phyloP scores from a whole-genome alignment of 768 basidiomycete genomes.

The Exsudoporus frostii region DNA sequence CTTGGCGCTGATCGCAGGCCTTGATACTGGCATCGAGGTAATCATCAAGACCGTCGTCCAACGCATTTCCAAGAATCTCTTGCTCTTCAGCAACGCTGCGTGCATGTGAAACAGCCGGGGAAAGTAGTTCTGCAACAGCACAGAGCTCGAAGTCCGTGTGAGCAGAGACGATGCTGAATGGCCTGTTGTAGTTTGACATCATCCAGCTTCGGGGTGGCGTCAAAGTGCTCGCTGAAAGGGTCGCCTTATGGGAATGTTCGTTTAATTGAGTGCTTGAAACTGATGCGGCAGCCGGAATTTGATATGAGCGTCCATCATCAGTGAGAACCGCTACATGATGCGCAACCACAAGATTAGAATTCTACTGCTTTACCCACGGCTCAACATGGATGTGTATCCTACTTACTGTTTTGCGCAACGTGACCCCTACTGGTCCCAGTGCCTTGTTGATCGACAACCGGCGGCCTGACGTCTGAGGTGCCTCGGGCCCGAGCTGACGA shows the following conservation, averaged over 20 bases:
- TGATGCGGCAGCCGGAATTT: constrained; percentile 10
- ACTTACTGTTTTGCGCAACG: constrained; percentile 28
- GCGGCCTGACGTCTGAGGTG: constrained; percentile 62
- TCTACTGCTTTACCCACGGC: constrained; percentile 21
- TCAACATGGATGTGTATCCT: constrained; percentile 13
- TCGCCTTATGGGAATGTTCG: constrained; percentile 21
- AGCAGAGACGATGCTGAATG: constrained; percentile 43
- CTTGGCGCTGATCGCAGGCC: background rate
- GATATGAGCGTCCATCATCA: constrained; percentile 15
- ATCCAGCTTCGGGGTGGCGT: constrained; percentile 18
- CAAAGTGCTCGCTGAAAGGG: constrained; percentile 24
- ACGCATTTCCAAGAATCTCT: constrained; percentile 15
- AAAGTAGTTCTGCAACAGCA: constrained; percentile 49
- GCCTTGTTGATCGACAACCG: constrained; percentile 30
- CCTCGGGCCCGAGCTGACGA: constrained; percentile 50
- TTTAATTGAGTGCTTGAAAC: constrained; percentile 13
- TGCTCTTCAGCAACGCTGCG: constrained; percentile 25
- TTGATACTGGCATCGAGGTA: constrained; percentile 28
- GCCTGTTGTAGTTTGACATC: constrained; percentile 30
- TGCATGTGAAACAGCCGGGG: constrained; percentile 30
- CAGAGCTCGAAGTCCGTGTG: constrained; percentile 48
- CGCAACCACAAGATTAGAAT: constrained; percentile 23
- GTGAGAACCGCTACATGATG: constrained; percentile 22
- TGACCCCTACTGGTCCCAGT: constrained; percentile 18
- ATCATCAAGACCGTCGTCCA: constrained; percentile 31